A percentile compares a stretch with the other conserved stretches of the same genome.
These are phyloP conservation scores for Melaleuca alternifolia DNA, from an alignment of 345 rosid genomes.

Conservation along the genomic window DNA sequence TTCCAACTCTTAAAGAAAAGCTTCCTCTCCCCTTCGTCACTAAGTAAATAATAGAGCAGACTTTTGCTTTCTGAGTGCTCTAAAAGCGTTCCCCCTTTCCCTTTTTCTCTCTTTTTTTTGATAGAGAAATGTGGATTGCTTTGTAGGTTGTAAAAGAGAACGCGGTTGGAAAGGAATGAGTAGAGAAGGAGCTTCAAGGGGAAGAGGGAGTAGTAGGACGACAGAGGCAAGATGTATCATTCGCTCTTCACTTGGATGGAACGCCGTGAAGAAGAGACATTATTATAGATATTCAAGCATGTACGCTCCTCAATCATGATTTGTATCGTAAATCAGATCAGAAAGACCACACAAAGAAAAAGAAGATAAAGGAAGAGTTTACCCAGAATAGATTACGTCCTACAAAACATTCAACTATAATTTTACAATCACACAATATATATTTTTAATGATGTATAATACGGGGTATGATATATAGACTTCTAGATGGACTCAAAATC, in stretches of 20 bases:
- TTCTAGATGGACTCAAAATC: no score
- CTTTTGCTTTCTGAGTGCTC: not conserved
- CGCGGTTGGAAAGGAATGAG: not conserved
- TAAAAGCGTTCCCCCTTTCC: not conserved
- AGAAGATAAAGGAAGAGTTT: no score
- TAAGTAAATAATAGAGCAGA: not conserved
- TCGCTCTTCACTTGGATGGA: not conserved
- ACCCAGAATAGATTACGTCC: no score
- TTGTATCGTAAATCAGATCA: no score
- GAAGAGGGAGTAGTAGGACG: not conserved
- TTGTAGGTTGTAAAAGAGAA: not conserved
- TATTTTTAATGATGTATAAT: no score
- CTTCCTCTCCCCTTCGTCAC: not conserved
- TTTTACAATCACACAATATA: no score
- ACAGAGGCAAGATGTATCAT: not conserved
- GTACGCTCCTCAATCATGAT: not conserved
- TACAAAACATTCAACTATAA: no score
- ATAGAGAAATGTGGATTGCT: not conserved
- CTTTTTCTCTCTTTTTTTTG: not conserved
- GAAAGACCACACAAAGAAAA: no score
- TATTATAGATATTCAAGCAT: not conserved
- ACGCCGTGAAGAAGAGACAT: not conserved
- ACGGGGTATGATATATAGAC: no score
- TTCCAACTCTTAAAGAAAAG: not conserved
- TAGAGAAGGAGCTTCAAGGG: not conserved